Conservation (phyloP, 768 basidiomycete species). For the Rhizopogon sp. region DNA sequence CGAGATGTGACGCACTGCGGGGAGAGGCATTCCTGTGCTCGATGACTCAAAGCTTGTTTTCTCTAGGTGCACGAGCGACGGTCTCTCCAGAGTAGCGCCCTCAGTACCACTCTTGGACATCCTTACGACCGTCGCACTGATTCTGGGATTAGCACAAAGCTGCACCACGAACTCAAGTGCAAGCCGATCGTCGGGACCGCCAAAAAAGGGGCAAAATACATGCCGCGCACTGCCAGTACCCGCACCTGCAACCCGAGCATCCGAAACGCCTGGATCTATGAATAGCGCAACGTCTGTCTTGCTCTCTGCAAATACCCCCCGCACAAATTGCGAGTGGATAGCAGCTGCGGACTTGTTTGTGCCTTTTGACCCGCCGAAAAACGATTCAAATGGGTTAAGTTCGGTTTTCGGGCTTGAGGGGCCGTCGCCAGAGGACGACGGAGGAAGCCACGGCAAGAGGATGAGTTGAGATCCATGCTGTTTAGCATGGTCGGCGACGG, state of each 20-base stretch:
- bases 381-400: conserved; percentile 69
- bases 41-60: conserved; percentile 33
- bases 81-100: conserved; percentile 55
- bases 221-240: conserved; percentile 40
- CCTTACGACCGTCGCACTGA: conserved; percentile 71
- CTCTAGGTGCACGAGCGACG: conserved; percentile 53
- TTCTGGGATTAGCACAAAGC: conserved; percentile 53
- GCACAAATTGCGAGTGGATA: conserved; percentile 79
- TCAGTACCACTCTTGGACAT: conserved; percentile 34
- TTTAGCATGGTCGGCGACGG: conserved; percentile 56
- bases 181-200: conserved; percentile 89
- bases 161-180: conserved; percentile 81
- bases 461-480: conserved; percentile 65
- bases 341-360: conserved; percentile 48
- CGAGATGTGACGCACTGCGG: conserved; percentile 6
- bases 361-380: conserved; percentile 54
- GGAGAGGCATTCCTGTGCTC: not conserved
- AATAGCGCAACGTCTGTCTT: conserved; percentile 80
- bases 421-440: conserved; percentile 26
- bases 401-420: conserved; percentile 14
- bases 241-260: conserved; percentile 7
- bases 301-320: conserved; percentile 71
- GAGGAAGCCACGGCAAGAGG: conserved; percentile 76
- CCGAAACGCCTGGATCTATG: conserved; percentile 58
- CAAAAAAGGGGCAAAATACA: conserved; percentile 86